phyloP scores from a whole-genome alignment of 352 stramenopile genomes.

The Globisporangium rhizosaccharum region DNA sequence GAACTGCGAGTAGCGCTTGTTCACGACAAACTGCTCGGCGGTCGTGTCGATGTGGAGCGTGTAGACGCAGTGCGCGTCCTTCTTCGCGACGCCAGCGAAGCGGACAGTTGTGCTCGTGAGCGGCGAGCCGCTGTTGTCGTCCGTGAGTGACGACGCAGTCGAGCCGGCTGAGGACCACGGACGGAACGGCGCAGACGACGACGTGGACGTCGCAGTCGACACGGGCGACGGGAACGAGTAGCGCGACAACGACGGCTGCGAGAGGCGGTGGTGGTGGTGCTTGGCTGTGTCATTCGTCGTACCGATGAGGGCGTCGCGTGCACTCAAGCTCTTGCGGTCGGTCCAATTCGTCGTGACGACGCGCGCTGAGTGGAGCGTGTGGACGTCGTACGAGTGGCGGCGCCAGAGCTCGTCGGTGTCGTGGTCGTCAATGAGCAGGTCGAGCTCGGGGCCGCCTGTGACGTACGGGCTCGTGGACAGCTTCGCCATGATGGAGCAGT shows the following conservation, averaged over 20 bases:
- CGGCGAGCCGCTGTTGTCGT: slow-evolving; percentile 10
- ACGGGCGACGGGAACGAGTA: slow-evolving; percentile 7
- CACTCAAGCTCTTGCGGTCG: slow-evolving; percentile 6
- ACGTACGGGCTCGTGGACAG: slow-evolving; percentile 4
- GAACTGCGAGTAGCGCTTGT: slow-evolving; percentile 74
- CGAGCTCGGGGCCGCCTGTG: neutral
- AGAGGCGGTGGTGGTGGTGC: neutral
- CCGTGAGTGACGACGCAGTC: slow-evolving; percentile 1
- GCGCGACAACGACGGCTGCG: neutral
- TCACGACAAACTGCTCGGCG: slow-evolving; percentile 41
- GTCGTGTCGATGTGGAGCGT: slow-evolving; percentile 51
- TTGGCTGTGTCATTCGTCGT: neutral
- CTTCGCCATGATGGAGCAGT: neutral
- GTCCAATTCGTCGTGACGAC: neutral
- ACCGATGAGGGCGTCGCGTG: neutral
- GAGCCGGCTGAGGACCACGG: slow-evolving; percentile 10
- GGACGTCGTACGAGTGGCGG: slow-evolving; percentile 5
- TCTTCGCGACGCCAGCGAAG: slow-evolving; percentile 38
- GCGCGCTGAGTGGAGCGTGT: neutral
- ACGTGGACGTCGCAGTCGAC: neutral
- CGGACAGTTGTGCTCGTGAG: slow-evolving; percentile 32
- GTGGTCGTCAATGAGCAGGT: neutral
- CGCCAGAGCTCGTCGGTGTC: neutral
- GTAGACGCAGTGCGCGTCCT: slow-evolving; percentile 43
- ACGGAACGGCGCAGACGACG: slow-evolving; percentile 2